Evolutionary conservation across 176 grass and related monocot genomes (phyloP).

Genomic region (Oryza australiensis): DNA sequence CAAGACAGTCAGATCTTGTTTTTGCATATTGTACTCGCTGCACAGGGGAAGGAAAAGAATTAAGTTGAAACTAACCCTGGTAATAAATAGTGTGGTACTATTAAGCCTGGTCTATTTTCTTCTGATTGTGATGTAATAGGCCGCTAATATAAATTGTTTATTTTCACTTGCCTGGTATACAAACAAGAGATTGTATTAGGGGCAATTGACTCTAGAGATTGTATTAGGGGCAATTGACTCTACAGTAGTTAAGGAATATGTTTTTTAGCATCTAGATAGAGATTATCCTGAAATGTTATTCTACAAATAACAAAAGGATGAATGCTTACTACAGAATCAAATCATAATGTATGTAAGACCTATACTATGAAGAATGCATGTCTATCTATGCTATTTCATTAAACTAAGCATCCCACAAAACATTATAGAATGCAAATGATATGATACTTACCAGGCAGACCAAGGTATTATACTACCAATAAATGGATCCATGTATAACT

Average conservation of each 20-base stretch:
- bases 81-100: background rate
- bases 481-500: background rate
- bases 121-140: background rate
- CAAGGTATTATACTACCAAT: background rate
- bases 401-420: constrained; percentile 8
- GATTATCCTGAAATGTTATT: constrained; percentile 7
- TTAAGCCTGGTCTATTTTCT: background rate
- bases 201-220: background rate
- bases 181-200: constrained; percentile 5
- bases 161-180: background rate
- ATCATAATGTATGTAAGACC: background rate
- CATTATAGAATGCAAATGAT: background rate
- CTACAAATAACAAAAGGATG: background rate
- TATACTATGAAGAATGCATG: constrained; percentile 1
- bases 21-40: constrained; percentile 94
- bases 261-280: constrained; percentile 9
- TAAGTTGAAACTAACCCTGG: background rate
- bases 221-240: background rate
- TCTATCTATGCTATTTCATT: background rate
- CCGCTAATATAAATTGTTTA: background rate
- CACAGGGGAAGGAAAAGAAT: constrained; percentile 17
- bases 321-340: background rate
- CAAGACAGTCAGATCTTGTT: constrained; percentile 88
- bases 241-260: background rate
- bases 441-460: background rate